phyloP scores from a whole-genome alignment of 768 basidiomycete genomes.

The Kwoniella shandongensis region DNA sequence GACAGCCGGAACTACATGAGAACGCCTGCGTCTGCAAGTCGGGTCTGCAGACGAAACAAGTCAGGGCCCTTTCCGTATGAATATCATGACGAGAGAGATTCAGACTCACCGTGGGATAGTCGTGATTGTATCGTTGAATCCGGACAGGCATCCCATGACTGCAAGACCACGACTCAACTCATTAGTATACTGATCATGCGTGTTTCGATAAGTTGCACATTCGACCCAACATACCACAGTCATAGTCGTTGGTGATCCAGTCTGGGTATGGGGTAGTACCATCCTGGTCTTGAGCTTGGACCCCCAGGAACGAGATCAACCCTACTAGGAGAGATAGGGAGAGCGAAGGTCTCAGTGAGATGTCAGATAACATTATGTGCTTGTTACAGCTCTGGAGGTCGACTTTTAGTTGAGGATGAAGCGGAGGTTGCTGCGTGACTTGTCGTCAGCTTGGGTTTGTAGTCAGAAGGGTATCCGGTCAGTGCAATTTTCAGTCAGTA shows the following conservation, averaged over 20 bases:
- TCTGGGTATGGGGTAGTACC: constrained; percentile 12
- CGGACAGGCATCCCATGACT: constrained; percentile 25
- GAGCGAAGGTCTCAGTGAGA: no score
- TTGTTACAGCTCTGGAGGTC: no score
- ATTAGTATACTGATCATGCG: no score
- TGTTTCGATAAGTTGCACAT: no score
- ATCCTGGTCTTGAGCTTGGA: constrained; percentile 7
- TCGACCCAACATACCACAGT: constrained; percentile 30
- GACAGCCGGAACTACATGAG: constrained; percentile 13
- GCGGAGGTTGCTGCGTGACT: no score
- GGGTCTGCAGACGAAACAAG: constrained; percentile 11
- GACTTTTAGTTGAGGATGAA: no score
- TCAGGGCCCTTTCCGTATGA: no score
- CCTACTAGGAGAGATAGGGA: no score
- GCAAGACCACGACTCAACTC: no score
- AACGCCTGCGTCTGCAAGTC: constrained; percentile 9
- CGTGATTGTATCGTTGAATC: constrained; percentile 21
- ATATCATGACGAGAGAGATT: not conserved
- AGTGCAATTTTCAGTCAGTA: no score
- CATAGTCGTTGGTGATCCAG: constrained; percentile 29
- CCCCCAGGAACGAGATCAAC: not conserved
- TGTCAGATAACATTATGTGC: not conserved
- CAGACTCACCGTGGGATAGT: constrained; percentile 20
- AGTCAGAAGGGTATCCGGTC: no score
- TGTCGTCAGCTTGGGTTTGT: no score